Percentiles rank a stretch among this genome's conserved stretches.
Evolutionary conservation across 2,329 filamentous ascomycete genomes (phyloP).

Genomic region (Colletotrichum tabaci): DNA sequence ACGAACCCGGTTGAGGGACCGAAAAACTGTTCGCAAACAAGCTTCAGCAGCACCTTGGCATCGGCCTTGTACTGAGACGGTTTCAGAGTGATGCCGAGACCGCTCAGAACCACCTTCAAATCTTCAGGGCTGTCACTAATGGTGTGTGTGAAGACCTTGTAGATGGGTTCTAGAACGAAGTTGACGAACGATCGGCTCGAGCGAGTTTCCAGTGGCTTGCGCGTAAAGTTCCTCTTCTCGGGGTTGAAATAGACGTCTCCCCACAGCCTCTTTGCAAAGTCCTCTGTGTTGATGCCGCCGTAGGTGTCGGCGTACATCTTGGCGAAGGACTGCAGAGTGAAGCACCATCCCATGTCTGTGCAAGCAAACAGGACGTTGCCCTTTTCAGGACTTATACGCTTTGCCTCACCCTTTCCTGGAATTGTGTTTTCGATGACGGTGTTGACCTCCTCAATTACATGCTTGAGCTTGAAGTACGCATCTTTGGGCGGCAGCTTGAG

Average conservation of each 20-base stretch:
- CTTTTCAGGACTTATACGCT: slow-evolving; percentile 92
- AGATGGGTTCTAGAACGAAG: slow-evolving; percentile 96
- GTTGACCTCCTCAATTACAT: slow-evolving; percentile 99
- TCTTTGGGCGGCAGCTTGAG: slow-evolving; percentile 94
- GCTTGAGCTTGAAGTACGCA: slow-evolving; percentile 98
- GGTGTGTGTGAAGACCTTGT: slow-evolving; percentile 96
- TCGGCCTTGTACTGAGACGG: slow-evolving; percentile 93
- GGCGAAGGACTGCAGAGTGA: slow-evolving; percentile 93
- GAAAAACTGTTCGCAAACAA: slow-evolving; percentile 97
- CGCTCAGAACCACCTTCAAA: slow-evolving; percentile 82
- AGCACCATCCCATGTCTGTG: slow-evolving; percentile 95
- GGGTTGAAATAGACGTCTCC: slow-evolving; percentile 98
- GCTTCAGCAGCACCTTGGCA: slow-evolving; percentile 87
- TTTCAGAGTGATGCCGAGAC: slow-evolving; percentile 88
- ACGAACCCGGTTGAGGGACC: slow-evolving; percentile 91
- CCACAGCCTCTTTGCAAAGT: slow-evolving; percentile 91
- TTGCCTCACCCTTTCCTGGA: slow-evolving; percentile 83
- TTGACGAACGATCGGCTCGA: slow-evolving; percentile 92
- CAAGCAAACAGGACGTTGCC: slow-evolving; percentile 98
- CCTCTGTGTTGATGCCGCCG: slow-evolving; percentile 82
- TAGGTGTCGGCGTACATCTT: slow-evolving; percentile 96
- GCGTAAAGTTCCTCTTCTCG: slow-evolving; percentile 88
- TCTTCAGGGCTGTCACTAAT: slow-evolving; percentile 92
- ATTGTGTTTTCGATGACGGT: slow-evolving; percentile 91
- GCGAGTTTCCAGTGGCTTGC: slow-evolving; percentile 85